These are phyloP conservation scores for Sporormia fimetaria DNA, from an alignment of 495 filamentous ascomycete species.

Conservation along the genomic window DNA sequence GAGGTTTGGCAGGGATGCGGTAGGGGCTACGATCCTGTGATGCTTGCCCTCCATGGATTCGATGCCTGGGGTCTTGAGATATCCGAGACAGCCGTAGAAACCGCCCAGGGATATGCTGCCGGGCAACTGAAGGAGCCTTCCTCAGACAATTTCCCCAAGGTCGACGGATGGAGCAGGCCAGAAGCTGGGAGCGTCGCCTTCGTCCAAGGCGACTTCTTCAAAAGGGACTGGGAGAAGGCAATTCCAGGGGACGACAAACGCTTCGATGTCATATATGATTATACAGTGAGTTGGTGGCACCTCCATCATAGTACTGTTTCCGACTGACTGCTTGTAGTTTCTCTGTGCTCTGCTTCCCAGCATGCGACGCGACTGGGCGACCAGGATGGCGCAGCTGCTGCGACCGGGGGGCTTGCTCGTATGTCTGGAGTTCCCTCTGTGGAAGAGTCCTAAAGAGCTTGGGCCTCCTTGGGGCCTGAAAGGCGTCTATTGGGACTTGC, in stretches of 20 bases:
- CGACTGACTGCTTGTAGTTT: not conserved
- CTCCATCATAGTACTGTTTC: not conserved
- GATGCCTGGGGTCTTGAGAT: conserved; percentile 32
- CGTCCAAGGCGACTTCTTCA: conserved; percentile 3
- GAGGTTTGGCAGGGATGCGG: conserved; percentile 28
- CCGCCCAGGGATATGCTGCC: conserved; percentile 21
- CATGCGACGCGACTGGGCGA: not conserved
- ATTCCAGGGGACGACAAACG: not conserved
- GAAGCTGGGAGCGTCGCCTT: not conserved
- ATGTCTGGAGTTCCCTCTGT: conserved; percentile 1
- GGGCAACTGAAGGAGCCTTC: not conserved
- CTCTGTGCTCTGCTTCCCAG: not conserved
- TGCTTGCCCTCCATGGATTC: conserved; percentile 32
- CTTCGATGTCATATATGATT: conserved; percentile 4
- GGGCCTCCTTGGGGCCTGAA: not conserved
- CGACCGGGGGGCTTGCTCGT: not conserved
- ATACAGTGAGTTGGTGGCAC: conserved; percentile 1
- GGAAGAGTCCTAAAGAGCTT: not conserved
- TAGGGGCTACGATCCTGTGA: conserved; percentile 32
- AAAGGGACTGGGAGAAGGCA: not conserved
- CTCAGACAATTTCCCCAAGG: not conserved
- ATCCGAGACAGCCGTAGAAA: conserved; percentile 25
- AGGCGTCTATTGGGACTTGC: conserved; percentile 1
- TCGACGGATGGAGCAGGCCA: not conserved
- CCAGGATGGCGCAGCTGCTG: not conserved